phyloP scores from a whole-genome alignment of 1,284 basidiomycete genomes.

The Ganoderma leucocontextum region DNA sequence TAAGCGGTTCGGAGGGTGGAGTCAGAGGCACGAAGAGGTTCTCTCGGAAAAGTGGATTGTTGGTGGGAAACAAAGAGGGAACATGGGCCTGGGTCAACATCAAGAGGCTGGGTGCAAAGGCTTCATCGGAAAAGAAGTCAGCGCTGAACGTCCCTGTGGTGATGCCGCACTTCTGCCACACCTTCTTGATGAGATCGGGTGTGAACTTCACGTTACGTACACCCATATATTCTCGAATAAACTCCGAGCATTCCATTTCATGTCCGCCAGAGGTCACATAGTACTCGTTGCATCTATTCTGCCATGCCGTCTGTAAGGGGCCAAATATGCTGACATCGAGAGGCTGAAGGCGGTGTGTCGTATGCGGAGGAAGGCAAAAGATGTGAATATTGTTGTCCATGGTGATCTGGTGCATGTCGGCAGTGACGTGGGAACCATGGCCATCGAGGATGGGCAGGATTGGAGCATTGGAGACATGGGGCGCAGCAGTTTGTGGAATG shows the following conservation, averaged over 20 bases:
- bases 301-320: constrained; percentile 17
- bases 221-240: constrained; percentile 27
- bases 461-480: constrained; percentile 36
- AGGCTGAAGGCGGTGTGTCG: constrained; percentile 39
- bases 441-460: constrained; percentile 51
- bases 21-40: too few relatives aligned
- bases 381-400: constrained; percentile 37
- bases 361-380: constrained; percentile 39
- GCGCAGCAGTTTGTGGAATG: constrained; percentile 39
- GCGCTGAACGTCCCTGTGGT: constrained; percentile 19
- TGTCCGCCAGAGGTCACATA: background rate
- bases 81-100: constrained; percentile 13
- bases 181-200: constrained; percentile 16
- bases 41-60: background rate
- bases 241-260: constrained; percentile 1
- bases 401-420: constrained; percentile 40
- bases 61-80: constrained; percentile 13
- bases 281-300: background rate
- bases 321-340: constrained; percentile 37
- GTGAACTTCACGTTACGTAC: constrained; percentile 21
- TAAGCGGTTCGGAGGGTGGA: too few relatives aligned
- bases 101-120: constrained; percentile 19
- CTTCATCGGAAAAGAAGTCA: constrained; percentile 25
- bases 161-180: constrained; percentile 25
- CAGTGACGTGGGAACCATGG: constrained; percentile 49